These are phyloP conservation scores for Cyathus striatus DNA, from an alignment of 768 basidiomycete genomes.

Conservation along the genomic window DNA sequence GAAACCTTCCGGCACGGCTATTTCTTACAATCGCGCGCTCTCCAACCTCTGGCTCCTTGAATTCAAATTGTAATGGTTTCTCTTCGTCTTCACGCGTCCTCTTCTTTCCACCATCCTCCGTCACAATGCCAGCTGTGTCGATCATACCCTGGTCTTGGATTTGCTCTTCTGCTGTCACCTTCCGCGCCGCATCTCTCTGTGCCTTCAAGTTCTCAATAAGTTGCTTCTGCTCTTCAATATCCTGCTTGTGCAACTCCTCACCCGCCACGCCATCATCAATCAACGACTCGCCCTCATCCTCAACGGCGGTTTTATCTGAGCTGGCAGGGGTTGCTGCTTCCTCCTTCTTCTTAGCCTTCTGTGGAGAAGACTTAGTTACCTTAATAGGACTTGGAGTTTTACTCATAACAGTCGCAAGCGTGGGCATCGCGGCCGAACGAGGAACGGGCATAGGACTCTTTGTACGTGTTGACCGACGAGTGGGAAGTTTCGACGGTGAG, in stretches of 20 bases:
- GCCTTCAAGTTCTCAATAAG: conserved; percentile 71
- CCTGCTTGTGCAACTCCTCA: conserved; percentile 57
- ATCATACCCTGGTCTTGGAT: conserved; percentile 19
- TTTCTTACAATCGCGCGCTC: conserved; percentile 55
- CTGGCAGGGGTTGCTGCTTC: conserved; percentile 39
- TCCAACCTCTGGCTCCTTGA: conserved; percentile 63
- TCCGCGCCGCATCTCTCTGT: conserved; percentile 39
- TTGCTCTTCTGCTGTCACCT: conserved; percentile 17
- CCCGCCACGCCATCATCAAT: conserved; percentile 50
- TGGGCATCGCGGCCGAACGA: conserved; percentile 1
- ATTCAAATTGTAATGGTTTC: conserved; percentile 48
- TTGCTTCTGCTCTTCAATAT: conserved; percentile 74
- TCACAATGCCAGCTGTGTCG: conserved; percentile 13
- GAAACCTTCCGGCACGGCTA: conserved; percentile 51
- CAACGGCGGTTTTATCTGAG: conserved; percentile 62
- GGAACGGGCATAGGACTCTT: conserved; percentile 12
- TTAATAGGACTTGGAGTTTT: neutral
- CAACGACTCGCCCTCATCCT: conserved; percentile 51
- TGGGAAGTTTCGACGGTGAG: conserved; percentile 4
- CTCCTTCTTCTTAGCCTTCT: conserved; percentile 19
- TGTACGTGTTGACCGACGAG: conserved; percentile 11
- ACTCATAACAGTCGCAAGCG: neutral
- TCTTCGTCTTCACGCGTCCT: conserved; percentile 53
- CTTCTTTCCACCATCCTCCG: conserved; percentile 38
- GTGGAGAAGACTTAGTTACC: neutral